Conservation (phyloP, 169 alveolate species). For the Plasmodium vivax region DNA sequence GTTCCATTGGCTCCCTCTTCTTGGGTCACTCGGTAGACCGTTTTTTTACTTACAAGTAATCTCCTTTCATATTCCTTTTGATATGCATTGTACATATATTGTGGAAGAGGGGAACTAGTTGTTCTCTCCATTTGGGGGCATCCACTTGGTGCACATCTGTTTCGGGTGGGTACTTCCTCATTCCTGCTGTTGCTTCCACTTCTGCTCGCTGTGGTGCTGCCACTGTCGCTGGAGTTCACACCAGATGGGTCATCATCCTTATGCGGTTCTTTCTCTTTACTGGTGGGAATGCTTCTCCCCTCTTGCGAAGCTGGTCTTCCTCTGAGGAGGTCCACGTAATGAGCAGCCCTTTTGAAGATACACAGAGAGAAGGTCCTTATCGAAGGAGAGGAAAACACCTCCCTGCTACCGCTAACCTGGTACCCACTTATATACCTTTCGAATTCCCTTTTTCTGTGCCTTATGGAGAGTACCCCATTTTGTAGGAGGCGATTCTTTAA, state of each 20-base stretch:
- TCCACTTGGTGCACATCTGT: not conserved
- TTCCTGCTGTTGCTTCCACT: not conserved
- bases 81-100: slow-evolving; percentile 45
- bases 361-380: not conserved
- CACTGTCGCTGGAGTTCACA: not conserved
- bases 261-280: not conserved
- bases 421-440: not conserved
- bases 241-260: not conserved
- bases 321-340: not conserved
- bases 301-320: not conserved
- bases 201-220: not conserved
- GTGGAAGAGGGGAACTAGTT: slow-evolving; percentile 15
- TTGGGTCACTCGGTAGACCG: not conserved
- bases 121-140: not conserved
- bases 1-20: not conserved
- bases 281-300: not conserved
- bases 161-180: not conserved
- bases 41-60: slow-evolving; percentile 36
- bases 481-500: not conserved
- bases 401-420: not conserved
- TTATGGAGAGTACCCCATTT: not conserved
- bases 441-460: not conserved
- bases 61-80: slow-evolving; percentile 62
- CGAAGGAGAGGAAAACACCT: not conserved
- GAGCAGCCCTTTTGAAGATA: not conserved